Conservation (phyloP, 1,139 yeast genomes). For the Candida dubliniensis region DNA sequence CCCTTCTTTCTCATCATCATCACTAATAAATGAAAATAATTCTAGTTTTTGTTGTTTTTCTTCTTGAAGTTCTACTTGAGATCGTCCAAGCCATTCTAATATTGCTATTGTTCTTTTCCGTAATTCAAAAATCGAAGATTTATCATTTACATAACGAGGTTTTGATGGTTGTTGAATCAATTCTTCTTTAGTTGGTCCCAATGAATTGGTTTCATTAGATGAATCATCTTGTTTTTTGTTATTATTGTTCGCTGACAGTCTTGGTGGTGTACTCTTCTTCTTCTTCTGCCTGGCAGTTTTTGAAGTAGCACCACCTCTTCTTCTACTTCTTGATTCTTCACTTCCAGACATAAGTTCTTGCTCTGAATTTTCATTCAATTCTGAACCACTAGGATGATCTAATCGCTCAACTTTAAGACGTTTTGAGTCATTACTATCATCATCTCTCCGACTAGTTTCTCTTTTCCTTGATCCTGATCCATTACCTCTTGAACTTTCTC, state of each 20-base stretch:
- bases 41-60: conserved; percentile 62
- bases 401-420: not conserved
- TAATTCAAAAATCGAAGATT: conserved; percentile 76
- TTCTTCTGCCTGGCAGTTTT: conserved; percentile 1
- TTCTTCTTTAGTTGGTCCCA: conserved; percentile 32
- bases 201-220: conserved; percentile 2
- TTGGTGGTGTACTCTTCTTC: conserved; percentile 3
- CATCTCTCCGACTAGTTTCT: not conserved
- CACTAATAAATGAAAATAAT: conserved; percentile 30
- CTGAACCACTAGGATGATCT: not conserved
- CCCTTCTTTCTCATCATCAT: conserved; percentile 2
- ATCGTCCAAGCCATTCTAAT: conserved; percentile 82
- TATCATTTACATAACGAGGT: conserved; percentile 78
- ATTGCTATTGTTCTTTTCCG: conserved; percentile 87
- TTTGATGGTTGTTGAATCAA: conserved; percentile 65
- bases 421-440: not conserved
- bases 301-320: conserved; percentile 1
- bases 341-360: not conserved
- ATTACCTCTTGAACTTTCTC: not conserved
- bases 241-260: conserved; percentile 3
- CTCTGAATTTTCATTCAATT: not conserved
- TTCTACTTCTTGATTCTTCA: not conserved
- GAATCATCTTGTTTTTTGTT: conserved; percentile 2
- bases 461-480: not conserved
- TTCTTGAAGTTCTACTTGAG: conserved; percentile 74